A percentile compares a stretch with the other conserved stretches of the same genome.
phyloP scores from a whole-genome alignment of 805 yeast species.

The Hanseniaspora taiwanica region DNA sequence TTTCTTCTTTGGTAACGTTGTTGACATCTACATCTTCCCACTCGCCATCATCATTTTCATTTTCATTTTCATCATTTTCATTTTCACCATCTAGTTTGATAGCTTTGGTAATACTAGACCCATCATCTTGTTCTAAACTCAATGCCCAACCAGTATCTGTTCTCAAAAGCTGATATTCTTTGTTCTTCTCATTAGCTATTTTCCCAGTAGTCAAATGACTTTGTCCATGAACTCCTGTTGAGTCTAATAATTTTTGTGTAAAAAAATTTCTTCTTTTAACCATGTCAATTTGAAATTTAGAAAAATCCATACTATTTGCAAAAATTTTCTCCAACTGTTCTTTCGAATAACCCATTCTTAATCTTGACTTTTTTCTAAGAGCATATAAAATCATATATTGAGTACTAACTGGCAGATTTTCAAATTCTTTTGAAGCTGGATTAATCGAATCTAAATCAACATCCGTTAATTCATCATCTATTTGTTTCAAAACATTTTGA shows the following conservation, averaged over 20 bases:
- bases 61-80: constrained; percentile 15
- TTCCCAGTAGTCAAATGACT: constrained; percentile 30
- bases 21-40: constrained; percentile 58
- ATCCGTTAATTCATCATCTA: constrained; percentile 51
- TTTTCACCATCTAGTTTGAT: constrained; percentile 20
- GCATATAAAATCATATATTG: constrained; percentile 83
- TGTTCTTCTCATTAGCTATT: constrained; percentile 72
- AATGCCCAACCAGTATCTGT: constrained; percentile 79
- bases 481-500: constrained; percentile 41
- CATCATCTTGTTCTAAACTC: constrained; percentile 37
- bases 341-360: constrained; percentile 89
- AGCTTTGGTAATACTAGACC: constrained; percentile 31
- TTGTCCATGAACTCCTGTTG: constrained; percentile 57
- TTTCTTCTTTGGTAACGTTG: constrained; percentile 11
- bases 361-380: constrained; percentile 67
- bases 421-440: constrained; percentile 70
- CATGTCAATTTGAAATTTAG: constrained; percentile 84
- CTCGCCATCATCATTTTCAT: constrained; percentile 33
- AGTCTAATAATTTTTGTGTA: constrained; percentile 76
- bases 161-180: constrained; percentile 59
- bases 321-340: constrained; percentile 76
- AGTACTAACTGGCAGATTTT: constrained; percentile 62
- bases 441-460: constrained; percentile 63
- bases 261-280: constrained; percentile 83
- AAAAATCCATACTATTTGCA: constrained; percentile 79